phyloP scores from a whole-genome alignment of 2,329 filamentous ascomycete genomes.

The Fusarium penzigii region DNA sequence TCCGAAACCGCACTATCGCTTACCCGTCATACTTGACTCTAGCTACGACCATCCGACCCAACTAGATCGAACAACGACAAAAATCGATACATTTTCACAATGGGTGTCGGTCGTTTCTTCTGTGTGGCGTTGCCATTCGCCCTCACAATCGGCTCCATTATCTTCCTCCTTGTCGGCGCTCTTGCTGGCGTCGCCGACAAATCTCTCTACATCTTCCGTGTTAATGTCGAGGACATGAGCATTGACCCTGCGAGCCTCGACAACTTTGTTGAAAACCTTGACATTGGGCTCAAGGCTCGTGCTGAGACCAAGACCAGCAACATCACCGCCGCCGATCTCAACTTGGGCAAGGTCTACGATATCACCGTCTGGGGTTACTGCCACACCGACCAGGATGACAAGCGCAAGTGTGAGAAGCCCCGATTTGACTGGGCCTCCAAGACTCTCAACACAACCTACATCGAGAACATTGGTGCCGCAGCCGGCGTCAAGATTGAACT shows the following conservation, averaged over 20 bases:
- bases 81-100: constrained; percentile 36
- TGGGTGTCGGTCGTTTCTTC: constrained; percentile 73
- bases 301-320: constrained; percentile 39
- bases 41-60: constrained; percentile 26
- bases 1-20: constrained; percentile 18
- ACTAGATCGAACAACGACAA: constrained; percentile 12
- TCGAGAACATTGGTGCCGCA: constrained; percentile 55
- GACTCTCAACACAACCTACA: constrained; percentile 60
- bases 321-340: constrained; percentile 59
- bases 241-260: constrained; percentile 37
- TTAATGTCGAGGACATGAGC: constrained; percentile 62
- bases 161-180: constrained; percentile 63
- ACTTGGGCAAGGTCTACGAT: constrained; percentile 75
- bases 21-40: constrained; percentile 1
- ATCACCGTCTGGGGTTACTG: constrained; percentile 90
- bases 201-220: constrained; percentile 57
- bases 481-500: constrained; percentile 61
- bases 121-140: constrained; percentile 88
- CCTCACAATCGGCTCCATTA: constrained; percentile 74
- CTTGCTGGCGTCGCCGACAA: constrained; percentile 59
- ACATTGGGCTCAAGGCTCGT: constrained; percentile 23
- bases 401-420: constrained; percentile 68
- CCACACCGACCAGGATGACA: constrained; percentile 54
- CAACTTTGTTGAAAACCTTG: constrained; percentile 36
- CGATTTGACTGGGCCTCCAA: constrained; percentile 77